Evolutionary conservation across 352 stramenopile genomes (phyloP).

Genomic region (Phytophthora chlamydospora): DNA sequence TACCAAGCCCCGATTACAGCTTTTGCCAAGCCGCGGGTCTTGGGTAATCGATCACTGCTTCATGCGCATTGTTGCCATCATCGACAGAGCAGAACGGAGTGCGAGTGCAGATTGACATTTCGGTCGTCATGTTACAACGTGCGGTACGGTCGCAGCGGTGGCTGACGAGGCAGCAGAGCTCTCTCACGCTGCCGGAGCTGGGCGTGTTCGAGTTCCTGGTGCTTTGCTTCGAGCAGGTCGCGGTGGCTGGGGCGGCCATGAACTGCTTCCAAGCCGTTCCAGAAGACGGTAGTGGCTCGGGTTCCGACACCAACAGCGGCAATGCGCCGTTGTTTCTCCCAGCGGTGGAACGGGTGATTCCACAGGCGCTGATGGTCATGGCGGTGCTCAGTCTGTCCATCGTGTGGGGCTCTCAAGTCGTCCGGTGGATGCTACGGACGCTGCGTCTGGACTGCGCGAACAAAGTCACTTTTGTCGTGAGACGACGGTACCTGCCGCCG

Average conservation of each 20-base stretch:
- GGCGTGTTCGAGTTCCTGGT: conserved; percentile 35
- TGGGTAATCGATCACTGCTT: conserved; percentile 9
- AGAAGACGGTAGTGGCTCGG: not conserved
- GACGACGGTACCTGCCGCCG: conserved; percentile 12
- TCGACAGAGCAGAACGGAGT: too few relatives aligned
- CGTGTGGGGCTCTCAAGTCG: conserved; percentile 20
- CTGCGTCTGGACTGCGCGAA: conserved; percentile 1
- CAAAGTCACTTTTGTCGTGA: conserved; percentile 1
- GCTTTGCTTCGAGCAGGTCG: conserved; percentile 36
- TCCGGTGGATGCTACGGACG: conserved; percentile 1
- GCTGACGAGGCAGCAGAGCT: conserved; percentile 25
- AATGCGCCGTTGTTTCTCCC: conserved; percentile 20
- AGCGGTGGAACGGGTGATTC: conserved; percentile 13
- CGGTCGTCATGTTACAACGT: conserved; percentile 5
- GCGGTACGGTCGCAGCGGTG: conserved; percentile 21
- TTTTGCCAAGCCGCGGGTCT: not conserved
- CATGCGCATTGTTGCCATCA: not conserved
- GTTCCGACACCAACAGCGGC: conserved; percentile 1
- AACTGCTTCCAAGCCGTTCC: conserved; percentile 28
- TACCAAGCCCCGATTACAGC: conserved; percentile 3
- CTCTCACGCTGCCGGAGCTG: conserved; percentile 23
- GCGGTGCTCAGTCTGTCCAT: conserved; percentile 27
- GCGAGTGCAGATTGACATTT: not conserved
- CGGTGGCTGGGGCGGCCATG: conserved; percentile 32
- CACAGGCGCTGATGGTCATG: conserved; percentile 26